These are phyloP conservation scores for Solanum hybrid DNA, from an alignment of 305 asterid species.

Conservation along the genomic window DNA sequence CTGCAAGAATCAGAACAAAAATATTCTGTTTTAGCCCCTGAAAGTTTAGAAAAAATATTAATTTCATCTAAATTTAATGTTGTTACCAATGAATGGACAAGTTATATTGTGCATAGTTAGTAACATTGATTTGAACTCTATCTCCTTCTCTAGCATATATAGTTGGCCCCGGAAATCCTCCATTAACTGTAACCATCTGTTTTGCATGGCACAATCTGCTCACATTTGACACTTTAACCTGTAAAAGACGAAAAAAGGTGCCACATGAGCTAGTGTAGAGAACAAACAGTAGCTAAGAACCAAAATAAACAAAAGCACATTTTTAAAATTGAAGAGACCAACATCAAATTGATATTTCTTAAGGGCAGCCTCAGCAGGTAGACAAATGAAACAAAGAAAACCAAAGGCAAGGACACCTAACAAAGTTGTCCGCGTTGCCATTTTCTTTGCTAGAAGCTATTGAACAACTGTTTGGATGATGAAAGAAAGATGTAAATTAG, in stretches of 20 bases:
- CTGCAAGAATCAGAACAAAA: constrained; percentile 6
- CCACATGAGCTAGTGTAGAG: background rate
- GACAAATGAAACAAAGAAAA: constrained; percentile 19
- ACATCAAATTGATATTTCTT: constrained; percentile 51
- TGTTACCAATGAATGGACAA: constrained; percentile 55
- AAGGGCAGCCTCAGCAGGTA: constrained; percentile 34
- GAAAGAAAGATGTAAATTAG: background rate
- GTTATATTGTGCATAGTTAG: constrained; percentile 42
- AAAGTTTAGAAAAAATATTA: background rate
- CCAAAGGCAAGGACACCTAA: constrained; percentile 15
- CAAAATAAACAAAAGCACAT: background rate
- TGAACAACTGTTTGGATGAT: background rate
- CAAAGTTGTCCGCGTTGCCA: constrained; percentile 17
- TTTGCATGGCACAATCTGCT: constrained; percentile 46
- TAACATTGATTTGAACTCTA: constrained; percentile 32
- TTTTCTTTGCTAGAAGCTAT: background rate
- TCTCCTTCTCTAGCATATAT: constrained; percentile 51
- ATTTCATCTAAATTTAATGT: background rate
- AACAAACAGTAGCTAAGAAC: background rate
- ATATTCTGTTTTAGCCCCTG: background rate
- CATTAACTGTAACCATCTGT: constrained; percentile 44
- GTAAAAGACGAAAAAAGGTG: background rate
- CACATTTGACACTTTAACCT: constrained; percentile 40
- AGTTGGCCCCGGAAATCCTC: constrained; percentile 49
- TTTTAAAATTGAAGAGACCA: background rate